Percentiles rank a stretch among this genome's conserved stretches.
These are phyloP conservation scores for Aspergillus versicolor DNA, from an alignment of 2,329 filamentous ascomycete species.

Conservation along the genomic window DNA sequence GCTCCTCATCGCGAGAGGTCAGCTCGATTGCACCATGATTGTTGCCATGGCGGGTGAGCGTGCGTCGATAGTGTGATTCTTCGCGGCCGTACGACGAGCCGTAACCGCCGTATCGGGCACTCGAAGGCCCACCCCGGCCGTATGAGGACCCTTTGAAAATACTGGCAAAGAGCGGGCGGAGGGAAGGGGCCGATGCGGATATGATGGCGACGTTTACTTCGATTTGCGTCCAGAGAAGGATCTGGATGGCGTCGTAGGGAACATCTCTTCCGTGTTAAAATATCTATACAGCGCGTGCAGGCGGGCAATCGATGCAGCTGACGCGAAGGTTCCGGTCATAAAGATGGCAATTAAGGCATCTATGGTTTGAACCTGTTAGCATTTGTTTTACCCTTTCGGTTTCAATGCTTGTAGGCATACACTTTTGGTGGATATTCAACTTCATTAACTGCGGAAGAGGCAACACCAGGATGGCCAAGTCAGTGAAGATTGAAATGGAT, in stretches of 20 bases:
- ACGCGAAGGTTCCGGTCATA: constrained; percentile 13
- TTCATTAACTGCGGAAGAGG: constrained; percentile 10
- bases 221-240: constrained; percentile 13
- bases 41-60: not conserved
- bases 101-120: not conserved
- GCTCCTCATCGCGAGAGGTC: constrained; percentile 1
- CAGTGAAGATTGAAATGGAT: constrained; percentile 13
- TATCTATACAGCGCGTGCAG: constrained; percentile 17
- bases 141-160: constrained; percentile 11
- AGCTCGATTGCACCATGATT: constrained; percentile 7
- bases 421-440: constrained; percentile 12
- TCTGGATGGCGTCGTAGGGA: constrained; percentile 10
- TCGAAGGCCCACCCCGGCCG: not conserved
- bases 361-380: not conserved
- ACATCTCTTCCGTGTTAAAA: constrained; percentile 13
- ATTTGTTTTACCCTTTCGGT: not conserved
- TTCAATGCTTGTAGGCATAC: not conserved
- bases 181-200: constrained; percentile 14
- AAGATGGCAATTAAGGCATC: constrained; percentile 14
- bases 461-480: constrained; percentile 13
- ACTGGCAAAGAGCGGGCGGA: constrained; percentile 8
- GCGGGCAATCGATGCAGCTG: constrained; percentile 14
- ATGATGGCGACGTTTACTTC: constrained; percentile 19
- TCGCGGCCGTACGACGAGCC: not conserved
- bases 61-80: constrained; percentile 1